Base-by-base conservation (phyloP, 495 filamentous ascomycete genomes). In the Xylaria palmicola region DNA sequence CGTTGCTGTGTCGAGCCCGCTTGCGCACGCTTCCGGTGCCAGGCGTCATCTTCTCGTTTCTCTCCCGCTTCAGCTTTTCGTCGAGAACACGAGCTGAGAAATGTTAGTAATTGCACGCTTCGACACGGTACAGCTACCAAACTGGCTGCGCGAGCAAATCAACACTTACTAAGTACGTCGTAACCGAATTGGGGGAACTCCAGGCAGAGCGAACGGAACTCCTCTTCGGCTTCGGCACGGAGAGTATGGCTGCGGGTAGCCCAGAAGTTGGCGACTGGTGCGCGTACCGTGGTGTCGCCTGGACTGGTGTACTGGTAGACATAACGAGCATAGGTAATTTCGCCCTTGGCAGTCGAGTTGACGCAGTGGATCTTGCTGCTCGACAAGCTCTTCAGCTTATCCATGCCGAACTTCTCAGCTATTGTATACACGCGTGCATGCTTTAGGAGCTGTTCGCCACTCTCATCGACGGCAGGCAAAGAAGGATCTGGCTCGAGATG, bases 361-460 rank as follows among this genome's bases (percentile, higher is more conserved):
- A 96, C 88, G 66, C 87, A 85, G 78, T 95, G 91, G 67, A 97
- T 96, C 78, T 96, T 97, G 64, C 81, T 85, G 64, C 91, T 89
- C 0, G 92, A 89, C 1, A 96, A 82, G 36, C 79, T 84, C 73
- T 90, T 90, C 49, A 96, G 81, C n/a, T 79, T 73, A 1, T 85
- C 82, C 36, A 96, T 76, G 6, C 83, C 81, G 52, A 95, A 84
- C 70, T 89, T 92, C 65, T 92, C 89, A 0, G 91, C 92, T 0
- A 96, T 79, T 0, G 92, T 96, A 81, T 96, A 96, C 56, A 96
- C 84, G 49, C 86, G 85, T 10, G 93, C 93, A 72, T 97, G 93
- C 62, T 87, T 88, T 40, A 96, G 84, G 1, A 97, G 83, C 61
- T 92, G 86, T 8, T 86, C 81, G 47, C 91, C 92, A 34, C 81